Evolutionary conservation across 768 basidiomycete species (phyloP).

Genomic region (Tulasnella sp.): DNA sequence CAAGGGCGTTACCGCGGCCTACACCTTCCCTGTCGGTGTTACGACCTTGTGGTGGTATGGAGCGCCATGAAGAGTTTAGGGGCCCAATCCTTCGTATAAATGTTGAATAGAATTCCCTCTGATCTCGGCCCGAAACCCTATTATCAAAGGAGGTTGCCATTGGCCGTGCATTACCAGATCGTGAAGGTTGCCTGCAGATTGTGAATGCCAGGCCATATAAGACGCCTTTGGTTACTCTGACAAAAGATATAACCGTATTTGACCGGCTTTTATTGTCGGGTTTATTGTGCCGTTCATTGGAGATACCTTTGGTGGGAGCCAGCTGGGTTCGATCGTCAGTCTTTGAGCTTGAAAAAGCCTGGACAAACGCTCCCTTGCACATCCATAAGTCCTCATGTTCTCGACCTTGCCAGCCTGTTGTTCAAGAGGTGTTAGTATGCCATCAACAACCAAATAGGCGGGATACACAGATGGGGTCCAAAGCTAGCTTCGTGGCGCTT

Average conservation of each 20-base stretch:
- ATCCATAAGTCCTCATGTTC: background rate
- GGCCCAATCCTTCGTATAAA: background rate
- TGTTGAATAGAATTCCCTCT: background rate
- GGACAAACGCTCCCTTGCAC: background rate
- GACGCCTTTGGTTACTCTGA: too few species aligned
- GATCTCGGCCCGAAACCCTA: background rate
- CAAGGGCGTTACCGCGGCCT: slow-evolving; percentile 42
- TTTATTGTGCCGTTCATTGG: too few species aligned
- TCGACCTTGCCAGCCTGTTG: background rate
- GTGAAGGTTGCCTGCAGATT: background rate
- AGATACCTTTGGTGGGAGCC: background rate
- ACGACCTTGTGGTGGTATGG: slow-evolving; percentile 47
- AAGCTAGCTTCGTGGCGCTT: background rate
- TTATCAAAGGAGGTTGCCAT: too few species aligned
- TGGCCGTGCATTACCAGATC: background rate
- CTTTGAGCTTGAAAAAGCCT: too few species aligned
- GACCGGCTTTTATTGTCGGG: too few species aligned
- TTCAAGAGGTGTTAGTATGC: background rate
- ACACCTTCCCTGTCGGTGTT: slow-evolving; percentile 73
- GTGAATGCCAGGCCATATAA: background rate
- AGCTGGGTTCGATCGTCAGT: background rate
- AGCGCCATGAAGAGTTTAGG: background rate
- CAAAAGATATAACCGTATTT: too few species aligned
- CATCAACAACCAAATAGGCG: background rate
- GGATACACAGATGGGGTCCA: background rate